Percentiles rank a stretch among this genome's conserved stretches.
Conservation (phyloP, 1,284 basidiomycete genomes). For the Malassezia sp. region DNA sequence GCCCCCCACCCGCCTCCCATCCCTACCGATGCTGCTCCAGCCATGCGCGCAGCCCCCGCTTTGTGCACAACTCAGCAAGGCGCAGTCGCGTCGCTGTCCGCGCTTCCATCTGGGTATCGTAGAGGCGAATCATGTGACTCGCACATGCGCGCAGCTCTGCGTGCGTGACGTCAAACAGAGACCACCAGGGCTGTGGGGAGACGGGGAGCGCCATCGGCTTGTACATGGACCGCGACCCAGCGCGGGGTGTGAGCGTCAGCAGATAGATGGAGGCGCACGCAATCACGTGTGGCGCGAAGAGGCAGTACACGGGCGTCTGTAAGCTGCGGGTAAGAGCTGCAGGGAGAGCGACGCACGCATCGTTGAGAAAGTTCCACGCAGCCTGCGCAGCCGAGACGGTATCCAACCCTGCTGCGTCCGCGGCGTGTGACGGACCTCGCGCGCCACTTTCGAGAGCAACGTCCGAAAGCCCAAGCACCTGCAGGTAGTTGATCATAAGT, state of each 20-base stretch:
- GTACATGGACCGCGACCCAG: no score
- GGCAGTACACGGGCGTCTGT: slow-evolving; percentile 77
- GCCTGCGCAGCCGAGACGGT: slow-evolving; percentile 23
- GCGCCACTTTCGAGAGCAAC: background rate
- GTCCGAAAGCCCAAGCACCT: slow-evolving; percentile 63
- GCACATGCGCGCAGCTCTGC: slow-evolving; percentile 27
- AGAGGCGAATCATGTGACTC: slow-evolving; percentile 29
- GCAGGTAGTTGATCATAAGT: slow-evolving; percentile 85
- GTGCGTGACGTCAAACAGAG: slow-evolving; percentile 45
- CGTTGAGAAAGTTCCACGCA: slow-evolving; percentile 48
- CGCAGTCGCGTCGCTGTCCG: background rate
- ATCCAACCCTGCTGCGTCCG: background rate
- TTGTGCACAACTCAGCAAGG: slow-evolving; percentile 4
- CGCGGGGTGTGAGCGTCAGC: slow-evolving; percentile 19
- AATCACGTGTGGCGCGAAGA: slow-evolving; percentile 75
- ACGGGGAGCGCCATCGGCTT: slow-evolving; percentile 38
- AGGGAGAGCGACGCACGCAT: slow-evolving; percentile 42
- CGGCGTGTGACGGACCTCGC: background rate
- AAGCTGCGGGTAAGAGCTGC: slow-evolving; percentile 53
- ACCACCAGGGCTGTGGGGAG: slow-evolving; percentile 47
- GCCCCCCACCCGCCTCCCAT: no score
- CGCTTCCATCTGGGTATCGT: slow-evolving; percentile 13
- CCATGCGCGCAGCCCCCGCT: slow-evolving; percentile 9
- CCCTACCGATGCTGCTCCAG: background rate
- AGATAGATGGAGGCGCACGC: slow-evolving; percentile 57